Evolutionary conservation across 108 stramenopile genomes (phyloP).

Genomic region (Nannochloropsis gaditana): DNA sequence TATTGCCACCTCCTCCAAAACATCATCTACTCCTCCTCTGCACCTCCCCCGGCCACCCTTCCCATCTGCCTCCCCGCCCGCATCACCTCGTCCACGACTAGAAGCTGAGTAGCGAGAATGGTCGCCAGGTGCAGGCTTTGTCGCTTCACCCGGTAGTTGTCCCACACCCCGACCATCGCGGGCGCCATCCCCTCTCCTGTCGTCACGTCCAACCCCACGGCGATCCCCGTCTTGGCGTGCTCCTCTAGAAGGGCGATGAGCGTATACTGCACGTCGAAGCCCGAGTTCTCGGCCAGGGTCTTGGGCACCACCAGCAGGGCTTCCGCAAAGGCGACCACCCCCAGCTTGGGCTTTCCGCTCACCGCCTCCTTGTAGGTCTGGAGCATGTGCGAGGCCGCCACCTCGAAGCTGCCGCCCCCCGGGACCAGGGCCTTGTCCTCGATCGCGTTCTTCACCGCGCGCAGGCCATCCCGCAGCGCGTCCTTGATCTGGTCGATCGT

Average conservation of each 20-base stretch:
- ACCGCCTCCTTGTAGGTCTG: constrained; percentile 59
- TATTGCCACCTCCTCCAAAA: not conserved
- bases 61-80: constrained; percentile 97
- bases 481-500: constrained; percentile 97
- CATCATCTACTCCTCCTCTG: constrained; percentile 42
- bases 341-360: constrained; percentile 84
- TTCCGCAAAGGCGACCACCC: constrained; percentile 92
- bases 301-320: constrained; percentile 93
- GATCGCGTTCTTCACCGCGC: constrained; percentile 91
- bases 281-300: constrained; percentile 93
- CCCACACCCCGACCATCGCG: constrained; percentile 90
- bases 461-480: constrained; percentile 91
- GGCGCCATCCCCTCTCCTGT: constrained; percentile 90
- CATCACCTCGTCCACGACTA: constrained; percentile 98
- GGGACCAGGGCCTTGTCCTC: constrained; percentile 90
- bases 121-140: constrained; percentile 86
- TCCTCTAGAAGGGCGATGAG: constrained; percentile 84
- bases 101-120: constrained; percentile 90
- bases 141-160: constrained; percentile 91
- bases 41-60: constrained; percentile 56
- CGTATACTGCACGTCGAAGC: constrained; percentile 88
- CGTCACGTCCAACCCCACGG: constrained; percentile 83
- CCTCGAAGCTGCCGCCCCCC: constrained; percentile 94
- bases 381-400: constrained; percentile 63
- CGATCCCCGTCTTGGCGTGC: constrained; percentile 46